phyloP scores from a whole-genome alignment of 1,139 yeast genomes.

The Magnusiomyces tetraspermus region DNA sequence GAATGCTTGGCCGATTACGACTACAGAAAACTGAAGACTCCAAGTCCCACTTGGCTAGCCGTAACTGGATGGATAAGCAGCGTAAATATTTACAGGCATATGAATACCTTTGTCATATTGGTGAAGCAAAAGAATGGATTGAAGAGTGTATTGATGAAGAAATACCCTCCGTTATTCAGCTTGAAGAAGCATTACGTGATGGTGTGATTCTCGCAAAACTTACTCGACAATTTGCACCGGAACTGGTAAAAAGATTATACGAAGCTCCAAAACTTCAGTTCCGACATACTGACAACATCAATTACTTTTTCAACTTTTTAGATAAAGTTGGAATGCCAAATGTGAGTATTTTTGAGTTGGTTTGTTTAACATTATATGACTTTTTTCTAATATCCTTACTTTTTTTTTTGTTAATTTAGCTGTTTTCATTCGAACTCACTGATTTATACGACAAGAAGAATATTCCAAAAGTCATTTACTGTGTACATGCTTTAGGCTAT shows the following conservation, averaged over 20 bases:
- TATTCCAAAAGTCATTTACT: conserved; percentile 88
- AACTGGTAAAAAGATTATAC: conserved; percentile 45
- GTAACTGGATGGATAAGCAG: conserved; percentile 38
- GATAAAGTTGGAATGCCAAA: conserved; percentile 70
- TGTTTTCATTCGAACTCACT: conserved; percentile 81
- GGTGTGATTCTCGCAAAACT: conserved; percentile 82
- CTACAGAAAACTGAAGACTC: conserved; percentile 29
- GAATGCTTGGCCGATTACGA: conserved; percentile 31
- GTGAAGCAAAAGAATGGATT: conserved; percentile 75
- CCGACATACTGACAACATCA: conserved; percentile 88
- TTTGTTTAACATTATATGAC: conserved; percentile 1
- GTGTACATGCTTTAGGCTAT: conserved; percentile 80
- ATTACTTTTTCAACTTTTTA: conserved; percentile 66
- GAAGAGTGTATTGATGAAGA: conserved; percentile 45
- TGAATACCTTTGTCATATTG: conserved; percentile 81
- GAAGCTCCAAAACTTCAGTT: conserved; percentile 61
- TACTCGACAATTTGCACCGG: conserved; percentile 63
- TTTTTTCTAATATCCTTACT: too few species aligned
- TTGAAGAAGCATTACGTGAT: conserved; percentile 60
- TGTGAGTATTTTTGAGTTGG: conserved; percentile 4
- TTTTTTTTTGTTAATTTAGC: conserved; percentile 18
- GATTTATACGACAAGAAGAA: conserved; percentile 90
- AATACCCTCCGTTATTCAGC: conserved; percentile 45
- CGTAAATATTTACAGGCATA: conserved; percentile 45
- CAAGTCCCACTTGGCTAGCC: conserved; percentile 23